phyloP scores from a whole-genome alignment of 139 green algal genomes.

The Chlamydomonas sp. region DNA sequence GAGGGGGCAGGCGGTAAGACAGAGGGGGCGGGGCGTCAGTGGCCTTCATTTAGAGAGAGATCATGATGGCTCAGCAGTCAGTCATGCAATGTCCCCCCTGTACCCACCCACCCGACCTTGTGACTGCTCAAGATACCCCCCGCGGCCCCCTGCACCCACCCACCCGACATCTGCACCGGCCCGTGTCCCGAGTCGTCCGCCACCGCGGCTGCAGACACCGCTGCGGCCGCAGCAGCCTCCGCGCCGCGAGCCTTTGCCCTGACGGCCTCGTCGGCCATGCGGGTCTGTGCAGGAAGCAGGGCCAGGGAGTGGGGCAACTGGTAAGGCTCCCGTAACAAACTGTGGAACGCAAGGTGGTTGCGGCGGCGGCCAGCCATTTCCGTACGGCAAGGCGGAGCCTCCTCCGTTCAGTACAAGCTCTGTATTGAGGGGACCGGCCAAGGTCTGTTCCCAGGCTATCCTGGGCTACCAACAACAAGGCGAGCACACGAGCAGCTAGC shows the following conservation, averaged over 20 bases:
- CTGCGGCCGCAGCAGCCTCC: slow-evolving; percentile 9
- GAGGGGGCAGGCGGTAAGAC: background rate
- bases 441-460: no score
- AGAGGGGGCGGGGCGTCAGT: background rate
- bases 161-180: slow-evolving; percentile 31
- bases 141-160: no score
- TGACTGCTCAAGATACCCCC: no score
- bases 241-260: slow-evolving; percentile 6
- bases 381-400: no score
- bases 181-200: slow-evolving; percentile 29
- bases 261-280: background rate
- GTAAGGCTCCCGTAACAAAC: background rate
- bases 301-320: background rate
- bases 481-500: no score
- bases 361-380: no score
- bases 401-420: no score
- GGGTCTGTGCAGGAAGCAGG: background rate
- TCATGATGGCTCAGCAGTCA: background rate
- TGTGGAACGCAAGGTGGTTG: no score
- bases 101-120: no score
- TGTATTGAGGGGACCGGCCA: no score
- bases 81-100: no score
- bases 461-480: no score
- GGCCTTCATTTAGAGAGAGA: background rate
- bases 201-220: background rate